A percentile compares a stretch with the other conserved stretches of the same genome.
Conservation (phyloP, 371 early-diverging fungal species). For the Mortierella sp. region DNA sequence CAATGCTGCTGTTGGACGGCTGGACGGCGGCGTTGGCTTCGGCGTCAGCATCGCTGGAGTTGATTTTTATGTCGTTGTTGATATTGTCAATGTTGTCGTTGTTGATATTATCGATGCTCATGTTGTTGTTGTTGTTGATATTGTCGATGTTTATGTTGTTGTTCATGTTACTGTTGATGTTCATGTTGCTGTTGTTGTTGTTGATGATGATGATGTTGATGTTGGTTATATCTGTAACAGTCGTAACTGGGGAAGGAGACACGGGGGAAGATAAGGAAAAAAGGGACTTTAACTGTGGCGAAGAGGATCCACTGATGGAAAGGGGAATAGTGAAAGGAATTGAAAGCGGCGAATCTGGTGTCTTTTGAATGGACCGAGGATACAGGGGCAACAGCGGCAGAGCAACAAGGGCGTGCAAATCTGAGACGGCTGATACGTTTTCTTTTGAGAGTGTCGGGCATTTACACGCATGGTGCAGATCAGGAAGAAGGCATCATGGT, state of each 20-base stretch:
- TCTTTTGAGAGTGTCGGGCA: slow-evolving; percentile 1
- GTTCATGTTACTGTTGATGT: background rate
- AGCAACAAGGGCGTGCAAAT: slow-evolving; percentile 15
- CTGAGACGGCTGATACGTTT: slow-evolving; percentile 23
- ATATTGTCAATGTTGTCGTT: no score
- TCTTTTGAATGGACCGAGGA: slow-evolving; percentile 28
- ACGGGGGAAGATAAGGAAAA: background rate
- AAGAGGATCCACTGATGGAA: background rate
- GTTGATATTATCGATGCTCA: no score
- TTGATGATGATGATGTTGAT: no score
- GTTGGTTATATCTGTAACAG: background rate
- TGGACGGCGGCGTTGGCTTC: slow-evolving; percentile 21
- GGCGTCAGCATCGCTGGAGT: slow-evolving; percentile 12
- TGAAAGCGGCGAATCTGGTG: background rate
- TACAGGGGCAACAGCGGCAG: slow-evolving; percentile 44
- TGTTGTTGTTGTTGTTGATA: no score
- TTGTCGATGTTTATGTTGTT: background rate
- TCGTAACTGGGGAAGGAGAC: background rate
- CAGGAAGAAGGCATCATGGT: background rate
- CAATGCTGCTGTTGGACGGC: slow-evolving; percentile 22
- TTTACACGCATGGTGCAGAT: background rate
- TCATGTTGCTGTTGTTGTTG: no score
- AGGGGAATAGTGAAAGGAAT: background rate
- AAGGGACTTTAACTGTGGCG: background rate
- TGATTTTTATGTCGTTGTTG: no score